These are phyloP conservation scores for Symbiodinium natans DNA, from an alignment of 73 alveolate species.

Conservation along the genomic window DNA sequence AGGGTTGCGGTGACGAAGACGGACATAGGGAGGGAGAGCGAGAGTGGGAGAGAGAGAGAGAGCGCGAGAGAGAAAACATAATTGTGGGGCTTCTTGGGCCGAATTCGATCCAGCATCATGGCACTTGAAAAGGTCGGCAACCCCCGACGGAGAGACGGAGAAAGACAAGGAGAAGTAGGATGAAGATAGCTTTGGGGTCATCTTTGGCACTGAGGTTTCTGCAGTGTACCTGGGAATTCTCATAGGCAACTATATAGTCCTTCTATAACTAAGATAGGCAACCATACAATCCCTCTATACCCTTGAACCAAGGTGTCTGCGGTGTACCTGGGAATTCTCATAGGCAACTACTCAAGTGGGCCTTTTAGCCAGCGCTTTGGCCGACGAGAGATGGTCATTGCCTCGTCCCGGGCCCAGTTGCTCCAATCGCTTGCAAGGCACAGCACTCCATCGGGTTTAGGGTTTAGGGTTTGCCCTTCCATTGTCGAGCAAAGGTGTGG, in stretches of 20 bases:
- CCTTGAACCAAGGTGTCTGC: slow-evolving; percentile 27
- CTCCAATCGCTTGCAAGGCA: background rate
- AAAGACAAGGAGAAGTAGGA: background rate
- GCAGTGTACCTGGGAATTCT: slow-evolving; percentile 74
- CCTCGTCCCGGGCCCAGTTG: slow-evolving; percentile 1
- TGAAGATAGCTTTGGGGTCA: background rate
- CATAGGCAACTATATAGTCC: slow-evolving; percentile 77
- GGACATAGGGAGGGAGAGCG: too few species aligned
- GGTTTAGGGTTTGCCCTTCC: too few species aligned
- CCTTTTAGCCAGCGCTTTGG: slow-evolving; percentile 82
- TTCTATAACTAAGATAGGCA: too few species aligned
- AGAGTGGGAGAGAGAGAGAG: too few species aligned
- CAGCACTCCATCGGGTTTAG: too few species aligned
- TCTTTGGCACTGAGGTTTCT: slow-evolving; percentile 2
- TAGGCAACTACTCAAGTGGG: slow-evolving; percentile 72
- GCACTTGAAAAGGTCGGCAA: too few species aligned
- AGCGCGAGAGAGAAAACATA: too few species aligned
- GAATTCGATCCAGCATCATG: background rate
- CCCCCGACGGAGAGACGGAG: too few species aligned
- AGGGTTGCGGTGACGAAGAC: background rate
- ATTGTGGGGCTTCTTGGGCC: too few species aligned
- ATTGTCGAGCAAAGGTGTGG: too few species aligned
- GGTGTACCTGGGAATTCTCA: slow-evolving; percentile 56
- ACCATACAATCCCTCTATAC: too few species aligned
- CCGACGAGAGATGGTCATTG: slow-evolving; percentile 66